These are phyloP conservation scores for Cephalotrichum gorgonifer DNA, from an alignment of 2,329 filamentous ascomycete species.

Conservation along the genomic window DNA sequence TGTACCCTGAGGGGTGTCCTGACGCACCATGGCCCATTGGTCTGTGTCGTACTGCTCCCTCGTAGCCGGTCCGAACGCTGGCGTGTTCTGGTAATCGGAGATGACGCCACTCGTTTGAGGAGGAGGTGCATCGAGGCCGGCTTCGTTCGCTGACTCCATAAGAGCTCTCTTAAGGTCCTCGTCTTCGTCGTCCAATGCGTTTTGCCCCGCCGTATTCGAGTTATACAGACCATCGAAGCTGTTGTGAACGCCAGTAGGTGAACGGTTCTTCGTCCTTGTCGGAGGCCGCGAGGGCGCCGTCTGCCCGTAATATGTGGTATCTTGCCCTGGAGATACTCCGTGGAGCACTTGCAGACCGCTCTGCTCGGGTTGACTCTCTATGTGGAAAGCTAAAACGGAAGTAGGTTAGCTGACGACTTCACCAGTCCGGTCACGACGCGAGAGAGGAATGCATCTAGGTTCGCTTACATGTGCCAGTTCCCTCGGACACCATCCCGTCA, in stretches of 20 bases:
- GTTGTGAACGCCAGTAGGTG: slow-evolving; percentile 24
- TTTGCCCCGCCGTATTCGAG: slow-evolving; percentile 6
- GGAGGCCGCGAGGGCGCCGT: slow-evolving; percentile 51
- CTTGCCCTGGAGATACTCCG: slow-evolving; percentile 25
- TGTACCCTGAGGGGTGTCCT: slow-evolving; percentile 11
- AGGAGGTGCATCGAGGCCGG: slow-evolving; percentile 25
- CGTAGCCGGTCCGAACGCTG: slow-evolving; percentile 47
- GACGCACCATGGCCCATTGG: slow-evolving; percentile 49
- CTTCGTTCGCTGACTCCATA: slow-evolving; percentile 42
- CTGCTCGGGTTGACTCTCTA: slow-evolving; percentile 38
- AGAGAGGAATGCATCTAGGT: not conserved
- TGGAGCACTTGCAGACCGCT: slow-evolving; percentile 24
- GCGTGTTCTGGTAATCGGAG: slow-evolving; percentile 13
- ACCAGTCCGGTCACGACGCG: not conserved
- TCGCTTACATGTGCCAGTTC: slow-evolving; percentile 9
- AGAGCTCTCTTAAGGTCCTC: slow-evolving; percentile 46
- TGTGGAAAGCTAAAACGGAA: slow-evolving; percentile 36
- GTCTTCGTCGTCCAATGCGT: slow-evolving; percentile 31
- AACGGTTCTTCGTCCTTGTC: slow-evolving; percentile 46
- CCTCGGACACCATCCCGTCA: slow-evolving; percentile 33
- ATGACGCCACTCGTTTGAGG: slow-evolving; percentile 43
- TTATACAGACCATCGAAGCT: not conserved
- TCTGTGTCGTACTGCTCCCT: slow-evolving; percentile 41
- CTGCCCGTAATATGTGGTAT: slow-evolving; percentile 20
- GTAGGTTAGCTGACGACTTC: not conserved